Base-by-base conservation (phyloP, 2,329 filamentous ascomycete species). In the Aureobasidium sp. region DNA sequence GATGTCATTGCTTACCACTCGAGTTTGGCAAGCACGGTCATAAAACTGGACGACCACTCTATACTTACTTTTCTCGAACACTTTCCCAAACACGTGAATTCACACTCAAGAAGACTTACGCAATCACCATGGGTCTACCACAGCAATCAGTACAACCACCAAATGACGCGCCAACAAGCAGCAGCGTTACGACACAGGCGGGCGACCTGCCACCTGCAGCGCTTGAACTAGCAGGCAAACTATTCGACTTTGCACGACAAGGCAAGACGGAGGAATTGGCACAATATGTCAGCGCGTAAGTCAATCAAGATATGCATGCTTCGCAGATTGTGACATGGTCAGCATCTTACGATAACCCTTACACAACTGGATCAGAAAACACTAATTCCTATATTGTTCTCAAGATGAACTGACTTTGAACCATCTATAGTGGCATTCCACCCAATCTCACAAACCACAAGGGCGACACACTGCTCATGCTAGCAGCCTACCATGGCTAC, bases 381-480 rank as follows among this genome's bases (percentile, higher is more conserved):
- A 19, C 22, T 3, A 4, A 31, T 22, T 19, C 4, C 12, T 9
- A 14, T 4, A 24, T 37, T 11, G 31, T 19, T 11, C 35, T 22
- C 15, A 57, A 44, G 39, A 44, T 14, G 35, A 19, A 5, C 53
- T 57, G 35, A 45, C 31, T 8, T 22, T n/a, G 8, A 12, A 35
- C 8, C 1, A 29, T 31, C 2, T 33, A 11, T 6, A 57, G 53
- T 1, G 87, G 88, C 1, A 75, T 90, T 29, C 87, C 87, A 0
- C 77, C 82, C 1, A 90, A 89, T 68, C 77, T 90, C 72, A 89
- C 86, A 24, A 90, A 90, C 68, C 81, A 87, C 54, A 86, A 88
- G 65, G 88, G 87, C 53, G 87, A 91, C 70, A 88, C 82, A n/a
- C 73, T 90, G 64, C 76, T 90, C 63, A 91, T 91, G 88, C 80